phyloP scores from a whole-genome alignment of 176 grass and related monocot species.

The Eremochloa ophiuroides region DNA sequence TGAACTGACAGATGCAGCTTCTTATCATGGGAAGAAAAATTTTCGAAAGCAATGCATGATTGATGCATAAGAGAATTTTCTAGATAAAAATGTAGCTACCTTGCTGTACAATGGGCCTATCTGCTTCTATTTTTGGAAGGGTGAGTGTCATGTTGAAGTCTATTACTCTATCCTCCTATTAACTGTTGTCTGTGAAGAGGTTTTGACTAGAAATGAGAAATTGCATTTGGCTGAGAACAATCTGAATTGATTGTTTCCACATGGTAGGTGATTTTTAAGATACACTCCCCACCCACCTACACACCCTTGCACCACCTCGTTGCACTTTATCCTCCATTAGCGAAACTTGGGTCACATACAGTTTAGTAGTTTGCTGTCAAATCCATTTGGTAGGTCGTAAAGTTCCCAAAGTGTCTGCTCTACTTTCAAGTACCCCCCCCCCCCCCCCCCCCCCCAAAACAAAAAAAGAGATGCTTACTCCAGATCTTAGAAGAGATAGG shows the following conservation, averaged over 20 bases:
- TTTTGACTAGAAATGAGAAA: neutral
- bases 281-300: neutral
- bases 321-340: neutral
- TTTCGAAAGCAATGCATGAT: neutral
- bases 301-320: neutral
- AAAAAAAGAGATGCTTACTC: neutral
- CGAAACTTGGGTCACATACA: neutral
- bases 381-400: neutral
- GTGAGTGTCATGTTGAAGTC: neutral
- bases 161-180: neutral
- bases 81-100: neutral
- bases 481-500: neutral
- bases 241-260: neutral
- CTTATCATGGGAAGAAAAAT: neutral
- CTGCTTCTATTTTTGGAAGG: neutral
- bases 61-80: neutral
- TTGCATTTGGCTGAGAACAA: neutral
- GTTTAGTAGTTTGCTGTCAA: neutral
- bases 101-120: neutral
- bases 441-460: too few relatives aligned
- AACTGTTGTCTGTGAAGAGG: neutral
- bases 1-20: neutral
- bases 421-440: neutral
- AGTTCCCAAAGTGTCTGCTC: neutral
- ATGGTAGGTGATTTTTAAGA: neutral